Evolutionary conservation across 306 rosid genomes (phyloP).

Genomic region (Malus domestica): DNA sequence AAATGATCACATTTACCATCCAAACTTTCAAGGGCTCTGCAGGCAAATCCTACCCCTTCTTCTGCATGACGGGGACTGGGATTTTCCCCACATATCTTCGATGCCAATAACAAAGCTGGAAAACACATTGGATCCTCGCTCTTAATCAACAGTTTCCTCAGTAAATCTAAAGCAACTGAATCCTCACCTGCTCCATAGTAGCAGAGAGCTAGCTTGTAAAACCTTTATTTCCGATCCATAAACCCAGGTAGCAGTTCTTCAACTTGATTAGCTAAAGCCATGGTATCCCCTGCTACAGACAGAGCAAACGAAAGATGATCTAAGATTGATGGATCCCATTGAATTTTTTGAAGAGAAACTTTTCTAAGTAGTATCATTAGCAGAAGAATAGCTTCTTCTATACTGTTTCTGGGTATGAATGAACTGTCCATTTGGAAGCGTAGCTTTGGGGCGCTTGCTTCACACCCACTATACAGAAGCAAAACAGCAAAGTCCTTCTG

Average conservation of each 20-base stretch:
- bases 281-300: conserved; percentile 71
- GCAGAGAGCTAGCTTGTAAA: conserved; percentile 61
- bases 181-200: conserved; percentile 71
- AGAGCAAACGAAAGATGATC: conserved; percentile 90
- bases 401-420: conserved; percentile 72
- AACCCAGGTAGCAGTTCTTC: conserved; percentile 75
- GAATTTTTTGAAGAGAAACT: conserved; percentile 46
- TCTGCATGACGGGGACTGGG: conserved; percentile 41
- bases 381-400: conserved; percentile 93
- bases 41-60: conserved; percentile 55
- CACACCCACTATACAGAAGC: conserved; percentile 78
- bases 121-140: conserved; percentile 55
- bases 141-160: conserved; percentile 50
- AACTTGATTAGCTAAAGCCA: conserved; percentile 61
- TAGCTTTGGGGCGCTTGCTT: conserved; percentile 78
- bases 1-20: conserved; percentile 54
- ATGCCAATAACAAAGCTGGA: conserved; percentile 70
- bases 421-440: conserved; percentile 70
- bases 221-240: conserved; percentile 45
- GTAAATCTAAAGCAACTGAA: conserved; percentile 63
- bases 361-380: conserved; percentile 74
- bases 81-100: conserved; percentile 71
- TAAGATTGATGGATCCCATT: conserved; percentile 92
- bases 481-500: conserved; percentile 77
- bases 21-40: conserved; percentile 45